Evolutionary conservation across 2,329 filamentous ascomycete genomes (phyloP).

Genomic region (Cladosporium sphaerospermum): DNA sequence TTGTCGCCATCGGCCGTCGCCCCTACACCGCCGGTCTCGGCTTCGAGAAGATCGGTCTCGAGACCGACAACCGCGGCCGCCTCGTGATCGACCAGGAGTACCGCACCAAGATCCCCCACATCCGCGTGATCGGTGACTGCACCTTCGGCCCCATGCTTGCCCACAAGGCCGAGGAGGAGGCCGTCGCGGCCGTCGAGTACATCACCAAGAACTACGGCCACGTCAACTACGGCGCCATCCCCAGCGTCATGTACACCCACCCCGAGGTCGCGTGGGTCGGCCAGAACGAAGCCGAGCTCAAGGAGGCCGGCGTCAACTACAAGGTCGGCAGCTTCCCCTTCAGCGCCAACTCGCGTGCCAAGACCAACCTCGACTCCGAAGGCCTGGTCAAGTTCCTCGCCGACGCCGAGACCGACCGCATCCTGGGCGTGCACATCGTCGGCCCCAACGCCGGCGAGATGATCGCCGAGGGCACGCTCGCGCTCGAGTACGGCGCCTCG

Average conservation of each 20-base stretch:
- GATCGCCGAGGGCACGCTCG: conserved; percentile 95
- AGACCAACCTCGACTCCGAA: conserved; percentile 96
- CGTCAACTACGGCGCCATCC: conserved; percentile 97
- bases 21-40: conserved; percentile 90
- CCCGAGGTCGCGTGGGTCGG: conserved; percentile 98
- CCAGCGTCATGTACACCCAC: conserved; percentile 99
- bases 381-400: conserved; percentile 96
- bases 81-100: conserved; percentile 98
- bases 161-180: conserved; percentile 99
- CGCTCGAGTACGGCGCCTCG: conserved; percentile 91
- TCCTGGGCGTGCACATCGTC: conserved; percentile 84
- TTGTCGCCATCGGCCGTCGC: conserved; percentile 92
- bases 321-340: conserved; percentile 93
- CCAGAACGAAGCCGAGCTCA: conserved; percentile 93
- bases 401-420: conserved; percentile 91
- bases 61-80: conserved; percentile 87
- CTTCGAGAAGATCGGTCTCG: conserved; percentile 87
- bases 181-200: conserved; percentile 88
- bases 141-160: conserved; percentile 95
- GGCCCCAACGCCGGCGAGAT: conserved; percentile 96
- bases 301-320: conserved; percentile 84
- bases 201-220: conserved; percentile 97
- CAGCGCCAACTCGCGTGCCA: conserved; percentile 94
- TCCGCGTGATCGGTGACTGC: conserved; percentile 90
- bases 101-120: conserved; percentile 95